Evolutionary conservation across 305 asterid species (phyloP).

Genomic region (Fraxinus ornus): DNA sequence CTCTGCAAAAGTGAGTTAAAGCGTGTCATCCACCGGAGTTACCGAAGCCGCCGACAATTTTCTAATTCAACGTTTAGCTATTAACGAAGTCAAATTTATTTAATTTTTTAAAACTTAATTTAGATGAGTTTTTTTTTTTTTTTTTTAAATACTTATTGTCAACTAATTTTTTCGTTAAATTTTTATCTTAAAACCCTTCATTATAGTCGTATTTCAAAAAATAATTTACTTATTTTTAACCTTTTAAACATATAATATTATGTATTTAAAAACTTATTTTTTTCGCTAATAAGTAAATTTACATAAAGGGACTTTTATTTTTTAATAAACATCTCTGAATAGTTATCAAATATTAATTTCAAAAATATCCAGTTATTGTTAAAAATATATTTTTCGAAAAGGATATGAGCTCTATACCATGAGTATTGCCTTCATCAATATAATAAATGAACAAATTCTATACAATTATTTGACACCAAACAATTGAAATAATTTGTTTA

Average conservation of each 20-base stretch:
- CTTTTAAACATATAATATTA: too few species aligned
- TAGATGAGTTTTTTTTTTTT: not conserved
- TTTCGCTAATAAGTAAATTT: not conserved
- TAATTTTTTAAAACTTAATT: too few species aligned
- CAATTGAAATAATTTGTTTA: not conserved
- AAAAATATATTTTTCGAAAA: not conserved
- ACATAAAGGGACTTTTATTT: not conserved
- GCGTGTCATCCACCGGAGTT: not conserved
- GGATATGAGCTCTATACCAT: not conserved
- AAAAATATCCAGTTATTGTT: too few species aligned
- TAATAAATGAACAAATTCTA: not conserved
- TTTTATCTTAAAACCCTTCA: too few species aligned
- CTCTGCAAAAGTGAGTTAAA: not conserved
- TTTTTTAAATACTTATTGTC: too few species aligned
- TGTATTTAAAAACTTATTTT: not conserved
- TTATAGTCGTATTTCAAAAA: too few species aligned
- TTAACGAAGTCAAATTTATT: not conserved
- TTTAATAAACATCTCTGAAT: too few species aligned
- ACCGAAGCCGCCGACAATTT: not conserved
- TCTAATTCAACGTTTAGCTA: not conserved
- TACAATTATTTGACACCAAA: not conserved
- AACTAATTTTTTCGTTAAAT: too few species aligned
- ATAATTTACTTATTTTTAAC: too few species aligned
- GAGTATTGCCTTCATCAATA: too few species aligned
- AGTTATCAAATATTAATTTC: not conserved